Base-by-base conservation (phyloP, 2,329 filamentous ascomycete genomes). In the Biscogniauxia sp. region DNA sequence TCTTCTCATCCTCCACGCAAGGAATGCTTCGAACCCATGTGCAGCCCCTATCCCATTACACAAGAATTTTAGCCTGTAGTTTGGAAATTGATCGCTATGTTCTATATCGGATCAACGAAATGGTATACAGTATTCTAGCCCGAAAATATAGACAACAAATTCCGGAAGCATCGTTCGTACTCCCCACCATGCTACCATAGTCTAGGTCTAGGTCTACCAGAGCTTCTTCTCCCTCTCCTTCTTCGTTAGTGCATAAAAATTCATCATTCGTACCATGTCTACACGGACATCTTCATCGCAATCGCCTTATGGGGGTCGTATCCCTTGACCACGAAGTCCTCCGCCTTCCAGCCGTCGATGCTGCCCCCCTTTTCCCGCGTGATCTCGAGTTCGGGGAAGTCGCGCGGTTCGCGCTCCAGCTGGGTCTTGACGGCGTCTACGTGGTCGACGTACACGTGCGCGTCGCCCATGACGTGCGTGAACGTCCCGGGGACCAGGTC, bases 221-320 rank as follows among this genome's bases (percentile, higher is more conserved):
- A 13, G 11, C 11, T 45, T n/a, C 11, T 7, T 32, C 28, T 32
- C 23, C 23, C 28, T 32, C 6, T 32, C 28, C 9, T 6, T 45
- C 15, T 45, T 45, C 37, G n/a, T 45, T 45, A 45, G 37, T n/a
- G 11, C 37, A 45, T 45, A 17, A 45, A 45, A n/a, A n/a, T 23
- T 23, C 54, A 26, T 55, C 41, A 20, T n/a, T 52, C 37, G 1
- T 51, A 6, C 5, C 50, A 52, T 60, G 55, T 23, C 64, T 58
- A 93, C 61, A 98, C 94, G 72, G 92, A 96, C 95, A 99, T 99
- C 80, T 98, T 97, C 95, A 99, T 99, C 52, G 91, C 85, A 78
- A 99, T 96, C 5, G 84, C 84, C 79, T 93, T 94, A 75, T 97
- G 92, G 59, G 95, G 94, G 55, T 93, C 86, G 75, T 99, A 99